Evolutionary conservation across 352 stramenopile species (phyloP).

Genomic region (Phytophthora brassicae): DNA sequence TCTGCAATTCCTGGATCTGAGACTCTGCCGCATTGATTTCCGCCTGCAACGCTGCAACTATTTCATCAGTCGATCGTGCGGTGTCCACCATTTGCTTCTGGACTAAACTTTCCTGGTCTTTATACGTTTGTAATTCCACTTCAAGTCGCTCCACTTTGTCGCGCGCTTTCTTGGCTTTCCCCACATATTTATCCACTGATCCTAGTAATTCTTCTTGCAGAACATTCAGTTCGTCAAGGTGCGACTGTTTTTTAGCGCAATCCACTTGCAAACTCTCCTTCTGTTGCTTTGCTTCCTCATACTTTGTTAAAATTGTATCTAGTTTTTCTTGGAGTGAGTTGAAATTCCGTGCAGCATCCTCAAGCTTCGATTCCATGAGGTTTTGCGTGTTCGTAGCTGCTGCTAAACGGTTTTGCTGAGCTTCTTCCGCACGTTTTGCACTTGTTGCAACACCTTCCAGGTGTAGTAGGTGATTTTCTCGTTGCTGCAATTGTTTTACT

Average conservation of each 20-base stretch:
- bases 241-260: conserved; percentile 21
- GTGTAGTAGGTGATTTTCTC: conserved; percentile 13
- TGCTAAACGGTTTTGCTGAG: conserved; percentile 22
- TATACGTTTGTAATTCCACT: conserved; percentile 14
- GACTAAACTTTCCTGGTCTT: conserved; percentile 4
- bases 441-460: conserved; percentile 17
- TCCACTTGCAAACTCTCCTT: conserved; percentile 23
- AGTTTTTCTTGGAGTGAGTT: conserved; percentile 25
- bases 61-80: conserved; percentile 10
- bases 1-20: conserved; percentile 7
- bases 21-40: conserved; percentile 10
- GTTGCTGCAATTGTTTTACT: conserved; percentile 35
- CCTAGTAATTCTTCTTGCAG: conserved; percentile 72
- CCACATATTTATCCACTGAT: conserved; percentile 54
- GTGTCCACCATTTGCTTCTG: conserved; percentile 18
- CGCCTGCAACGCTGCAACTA: conserved; percentile 3
- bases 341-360: conserved; percentile 24
- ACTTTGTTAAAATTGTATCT: conserved; percentile 10
- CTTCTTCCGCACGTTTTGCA: conserved; percentile 20
- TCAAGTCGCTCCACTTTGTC: conserved; percentile 36
- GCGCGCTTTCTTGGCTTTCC: conserved; percentile 27
- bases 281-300: conserved; percentile 21
- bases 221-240: conserved; percentile 62
- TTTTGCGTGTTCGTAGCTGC: conserved; percentile 31
- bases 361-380: conserved; percentile 23